Base-by-base conservation (phyloP, 2,329 filamentous ascomycete genomes). In the Cordyceps militaris region DNA sequence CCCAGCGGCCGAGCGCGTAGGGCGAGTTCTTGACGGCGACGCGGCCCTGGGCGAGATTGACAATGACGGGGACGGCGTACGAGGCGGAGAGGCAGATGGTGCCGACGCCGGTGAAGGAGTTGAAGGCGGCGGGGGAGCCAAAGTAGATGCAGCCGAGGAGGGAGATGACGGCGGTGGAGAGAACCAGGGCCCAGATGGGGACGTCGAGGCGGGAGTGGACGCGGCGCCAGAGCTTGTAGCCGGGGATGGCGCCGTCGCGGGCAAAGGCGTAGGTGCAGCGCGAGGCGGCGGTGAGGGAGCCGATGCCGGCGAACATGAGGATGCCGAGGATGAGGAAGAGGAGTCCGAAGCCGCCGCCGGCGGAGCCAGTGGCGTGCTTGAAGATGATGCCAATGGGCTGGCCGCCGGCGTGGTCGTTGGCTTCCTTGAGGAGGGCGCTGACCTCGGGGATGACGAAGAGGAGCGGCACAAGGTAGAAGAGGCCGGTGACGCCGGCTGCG, bases 111-210 rank as follows among this genome's bases (percentile, higher is more conserved):
- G 88, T 91, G 70, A 92, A 91, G 10, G 84, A 86, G 75, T 87
- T 88, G 74, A 92, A 92, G 0, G 89, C 89, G 0, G 87, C 86
- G 0, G 82, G 81, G 1, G 85, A 88, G 10, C 89, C 89, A 62
- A 92, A 90, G 73, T 89, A 92, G 70, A 92, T 91, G 62, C 89
- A 78, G 0, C 88, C 88, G 0, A 92, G 78, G 11, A 91, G 73
- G 63, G 83, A 87, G 69, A 88, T 84, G 44, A 92, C 82, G 0
- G 77, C 66, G 0, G 87, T 85, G 0, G 87, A 89, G 2, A 92
- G 76, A 3, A 84, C 73, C 7, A 92, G 77, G 1, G 85, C 87
- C 76, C 79, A 84, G 1, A 93, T 74, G 0, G 89, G 89, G 56
- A 92, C 84, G 58, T 86, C 84, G 52, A 89, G 79, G 3, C 74